Conservation (phyloP, 176 grass and related monocot species). For the Urochloa ruziziensis region DNA sequence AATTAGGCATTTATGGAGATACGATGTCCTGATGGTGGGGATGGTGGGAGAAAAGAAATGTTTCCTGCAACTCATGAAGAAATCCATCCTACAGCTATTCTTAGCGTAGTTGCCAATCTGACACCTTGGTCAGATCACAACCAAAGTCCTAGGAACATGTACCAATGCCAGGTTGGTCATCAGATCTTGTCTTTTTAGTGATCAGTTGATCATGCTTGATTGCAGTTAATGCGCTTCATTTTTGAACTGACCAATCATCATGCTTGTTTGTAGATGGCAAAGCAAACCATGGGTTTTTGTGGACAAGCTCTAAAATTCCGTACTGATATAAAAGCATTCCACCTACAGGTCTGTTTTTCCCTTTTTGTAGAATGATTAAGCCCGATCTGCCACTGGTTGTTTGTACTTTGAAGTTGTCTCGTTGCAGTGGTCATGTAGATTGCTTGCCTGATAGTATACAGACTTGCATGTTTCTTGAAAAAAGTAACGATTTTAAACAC, state of each 20-base stretch:
- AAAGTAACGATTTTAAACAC: neutral
- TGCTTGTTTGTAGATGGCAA: constrained; percentile 72
- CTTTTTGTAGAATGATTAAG: constrained; percentile 17
- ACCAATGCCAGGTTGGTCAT: constrained; percentile 84
- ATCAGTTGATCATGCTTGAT: constrained; percentile 19
- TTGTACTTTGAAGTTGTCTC: neutral
- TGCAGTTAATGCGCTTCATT: neutral
- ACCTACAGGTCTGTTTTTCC: constrained; percentile 79
- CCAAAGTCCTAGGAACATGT: constrained; percentile 98
- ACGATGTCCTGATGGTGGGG: constrained; percentile 84
- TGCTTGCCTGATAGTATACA: too few species aligned
- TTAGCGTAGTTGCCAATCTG: constrained; percentile 95
- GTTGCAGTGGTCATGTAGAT: too few species aligned
- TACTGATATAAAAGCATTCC: constrained; percentile 85
- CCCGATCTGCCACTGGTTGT: too few species aligned
- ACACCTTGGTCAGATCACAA: constrained; percentile 99
- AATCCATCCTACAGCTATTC: constrained; percentile 90
- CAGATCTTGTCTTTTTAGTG: constrained; percentile 22
- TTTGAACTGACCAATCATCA: constrained; percentile 21
- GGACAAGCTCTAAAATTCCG: constrained; percentile 79
- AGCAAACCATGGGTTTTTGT: constrained; percentile 98
- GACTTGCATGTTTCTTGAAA: too few species aligned
- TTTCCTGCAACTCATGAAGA: constrained; percentile 95
- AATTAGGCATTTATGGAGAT: constrained; percentile 98
- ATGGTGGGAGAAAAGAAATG: constrained; percentile 66